These are phyloP conservation scores for Coniferiporia sulphurascens DNA, from an alignment of 1,284 basidiomycete genomes.

Conservation along the genomic window DNA sequence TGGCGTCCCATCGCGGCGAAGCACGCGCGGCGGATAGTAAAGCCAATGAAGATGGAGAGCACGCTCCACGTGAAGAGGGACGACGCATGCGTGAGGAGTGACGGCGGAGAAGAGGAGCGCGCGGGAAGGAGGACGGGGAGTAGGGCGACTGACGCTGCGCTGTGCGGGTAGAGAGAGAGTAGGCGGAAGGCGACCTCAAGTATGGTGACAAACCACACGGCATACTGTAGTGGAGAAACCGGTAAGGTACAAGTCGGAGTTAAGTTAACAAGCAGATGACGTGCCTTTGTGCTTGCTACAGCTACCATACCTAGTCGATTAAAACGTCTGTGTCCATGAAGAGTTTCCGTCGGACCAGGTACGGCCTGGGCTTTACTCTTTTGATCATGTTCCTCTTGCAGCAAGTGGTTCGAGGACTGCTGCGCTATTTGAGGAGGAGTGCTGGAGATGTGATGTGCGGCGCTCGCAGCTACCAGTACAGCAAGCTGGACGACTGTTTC, in stretches of 20 bases:
- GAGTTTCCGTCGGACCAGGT: background rate
- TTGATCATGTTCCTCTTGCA: background rate
- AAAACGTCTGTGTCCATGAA: constrained; percentile 9
- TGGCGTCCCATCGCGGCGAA: constrained; percentile 10
- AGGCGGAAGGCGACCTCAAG: background rate
- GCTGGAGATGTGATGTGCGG: constrained; percentile 12
- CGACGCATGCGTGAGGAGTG: background rate
- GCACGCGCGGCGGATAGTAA: constrained; percentile 5
- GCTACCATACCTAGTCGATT: background rate
- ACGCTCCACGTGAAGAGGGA: background rate
- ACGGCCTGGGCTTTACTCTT: background rate
- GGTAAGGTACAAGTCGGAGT: background rate
- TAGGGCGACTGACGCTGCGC: background rate
- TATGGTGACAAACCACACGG: background rate
- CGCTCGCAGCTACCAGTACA: constrained; percentile 3
- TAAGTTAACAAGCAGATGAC: background rate
- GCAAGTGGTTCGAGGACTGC: constrained; percentile 5
- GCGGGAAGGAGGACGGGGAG: constrained; percentile 7
- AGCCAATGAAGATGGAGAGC: constrained; percentile 10
- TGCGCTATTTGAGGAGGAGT: constrained; percentile 13
- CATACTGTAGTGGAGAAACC: constrained; percentile 1
- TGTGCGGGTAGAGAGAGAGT: constrained; percentile 1
- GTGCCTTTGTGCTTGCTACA: constrained; percentile 4
- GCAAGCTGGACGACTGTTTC: background rate
- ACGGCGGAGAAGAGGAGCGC: background rate